phyloP scores from a whole-genome alignment of 2,329 filamentous ascomycete species.

The Cladosporium sp. region DNA sequence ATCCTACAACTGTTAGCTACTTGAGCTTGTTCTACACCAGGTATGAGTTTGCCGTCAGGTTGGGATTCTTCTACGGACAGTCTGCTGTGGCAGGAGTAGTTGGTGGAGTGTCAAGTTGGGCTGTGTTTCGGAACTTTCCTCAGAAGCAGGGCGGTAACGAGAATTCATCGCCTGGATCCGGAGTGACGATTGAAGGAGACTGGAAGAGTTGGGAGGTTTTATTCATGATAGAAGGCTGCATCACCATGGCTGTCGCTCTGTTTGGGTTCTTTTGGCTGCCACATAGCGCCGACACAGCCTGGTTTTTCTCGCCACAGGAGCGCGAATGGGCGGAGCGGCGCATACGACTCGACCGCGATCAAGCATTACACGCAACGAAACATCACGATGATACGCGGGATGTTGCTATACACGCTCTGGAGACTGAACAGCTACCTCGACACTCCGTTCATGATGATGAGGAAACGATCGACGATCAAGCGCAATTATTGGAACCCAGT shows the following conservation, averaged over 20 bases:
- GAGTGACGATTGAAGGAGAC: background rate
- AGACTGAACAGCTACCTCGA: background rate
- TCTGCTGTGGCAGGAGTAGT: slow-evolving; percentile 58
- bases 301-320: slow-evolving; percentile 52
- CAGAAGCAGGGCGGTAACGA: background rate
- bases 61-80: slow-evolving; percentile 59
- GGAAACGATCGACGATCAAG: slow-evolving; percentile 22
- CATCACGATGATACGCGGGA: background rate
- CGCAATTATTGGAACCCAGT: slow-evolving; percentile 26
- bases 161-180: background rate
- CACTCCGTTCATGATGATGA: slow-evolving; percentile 28
- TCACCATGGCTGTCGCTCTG: slow-evolving; percentile 49
- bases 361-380: slow-evolving; percentile 5
- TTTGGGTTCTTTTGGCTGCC: slow-evolving; percentile 54
- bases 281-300: slow-evolving; percentile 50
- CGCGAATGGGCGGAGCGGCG: slow-evolving; percentile 49
- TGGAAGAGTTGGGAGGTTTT: slow-evolving; percentile 55
- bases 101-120: slow-evolving; percentile 55
- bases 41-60: slow-evolving; percentile 56
- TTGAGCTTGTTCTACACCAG: slow-evolving; percentile 60
- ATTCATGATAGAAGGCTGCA: slow-evolving; percentile 51
- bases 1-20: slow-evolving; percentile 60
- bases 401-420: background rate
- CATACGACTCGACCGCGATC: slow-evolving; percentile 37
- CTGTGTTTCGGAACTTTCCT: slow-evolving; percentile 49